Percentiles rank a stretch among this genome's conserved stretches.
phyloP scores from a whole-genome alignment of 768 basidiomycete genomes.

The Tulasnella calospora region DNA sequence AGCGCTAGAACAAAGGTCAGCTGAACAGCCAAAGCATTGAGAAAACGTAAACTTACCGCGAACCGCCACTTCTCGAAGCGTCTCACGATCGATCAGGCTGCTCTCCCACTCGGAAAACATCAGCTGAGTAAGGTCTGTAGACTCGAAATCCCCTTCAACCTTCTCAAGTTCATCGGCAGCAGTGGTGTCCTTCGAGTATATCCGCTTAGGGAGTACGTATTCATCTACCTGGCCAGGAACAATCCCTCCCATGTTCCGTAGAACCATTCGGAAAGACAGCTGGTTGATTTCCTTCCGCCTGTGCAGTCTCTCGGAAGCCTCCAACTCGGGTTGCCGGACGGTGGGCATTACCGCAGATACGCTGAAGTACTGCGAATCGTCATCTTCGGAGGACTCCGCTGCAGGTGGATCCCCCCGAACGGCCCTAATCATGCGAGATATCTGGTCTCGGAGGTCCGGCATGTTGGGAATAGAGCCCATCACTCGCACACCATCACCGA shows the following conservation, averaged over 20 bases:
- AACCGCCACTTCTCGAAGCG: slow-evolving; percentile 5
- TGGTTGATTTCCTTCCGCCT: slow-evolving; percentile 74
- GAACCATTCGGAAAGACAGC: slow-evolving; percentile 75
- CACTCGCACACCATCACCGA: neutral
- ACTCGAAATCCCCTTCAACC: neutral
- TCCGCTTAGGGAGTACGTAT: neutral
- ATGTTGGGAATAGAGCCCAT: neutral
- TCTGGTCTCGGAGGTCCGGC: neutral
- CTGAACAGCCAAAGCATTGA: neutral
- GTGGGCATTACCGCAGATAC: slow-evolving; percentile 60
- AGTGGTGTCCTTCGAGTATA: neutral
- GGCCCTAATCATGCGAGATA: neutral
- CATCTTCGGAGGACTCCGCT: neutral
- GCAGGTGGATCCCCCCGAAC: neutral
- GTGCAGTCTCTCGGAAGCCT: slow-evolving; percentile 53
- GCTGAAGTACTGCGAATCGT: slow-evolving; percentile 15
- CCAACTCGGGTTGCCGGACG: slow-evolving; percentile 49
- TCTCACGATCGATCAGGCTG: slow-evolving; percentile 6
- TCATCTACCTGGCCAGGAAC: neutral
- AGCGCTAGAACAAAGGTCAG: neutral
- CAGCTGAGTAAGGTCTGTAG: neutral
- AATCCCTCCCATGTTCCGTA: slow-evolving; percentile 67
- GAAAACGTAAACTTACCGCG: neutral
- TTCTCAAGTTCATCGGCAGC: neutral
- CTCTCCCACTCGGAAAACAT: slow-evolving; percentile 22